Percentiles rank a stretch among this genome's conserved stretches.
Conservation (phyloP, 495 filamentous ascomycete genomes). For the Penicillium pulvis region DNA sequence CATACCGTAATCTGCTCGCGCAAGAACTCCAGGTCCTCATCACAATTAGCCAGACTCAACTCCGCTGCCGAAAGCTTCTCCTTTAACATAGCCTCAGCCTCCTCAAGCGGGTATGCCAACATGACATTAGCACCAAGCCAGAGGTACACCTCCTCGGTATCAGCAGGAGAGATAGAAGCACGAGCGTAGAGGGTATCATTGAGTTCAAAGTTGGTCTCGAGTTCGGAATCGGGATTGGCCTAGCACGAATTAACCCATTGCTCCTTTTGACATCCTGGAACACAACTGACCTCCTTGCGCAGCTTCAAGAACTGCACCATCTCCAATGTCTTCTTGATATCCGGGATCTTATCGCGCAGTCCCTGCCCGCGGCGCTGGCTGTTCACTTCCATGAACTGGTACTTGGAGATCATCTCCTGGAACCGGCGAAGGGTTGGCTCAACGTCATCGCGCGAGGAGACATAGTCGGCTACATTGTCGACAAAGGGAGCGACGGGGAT, state of each 20-base stretch:
- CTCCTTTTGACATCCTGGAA: not conserved
- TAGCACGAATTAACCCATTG: constrained; percentile 4
- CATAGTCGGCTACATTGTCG: constrained; percentile 94
- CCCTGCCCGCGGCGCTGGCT: constrained; percentile 79
- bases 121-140: constrained; percentile 99
- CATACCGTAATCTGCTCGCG: constrained; percentile 93
- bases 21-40: constrained; percentile 96
- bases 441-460: constrained; percentile 81
- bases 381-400: constrained; percentile 99
- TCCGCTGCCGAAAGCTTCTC: constrained; percentile 81
- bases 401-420: constrained; percentile 99
- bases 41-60: constrained; percentile 76
- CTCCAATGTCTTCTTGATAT: constrained; percentile 96
- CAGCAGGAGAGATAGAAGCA: constrained; percentile 73
- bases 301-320: constrained; percentile 81
- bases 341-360: constrained; percentile 91
- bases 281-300: constrained; percentile 30
- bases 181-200: constrained; percentile 96
- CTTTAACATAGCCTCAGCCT: constrained; percentile 77
- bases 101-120: constrained; percentile 87
- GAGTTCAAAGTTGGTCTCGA: constrained; percentile 92
- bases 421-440: constrained; percentile 88
- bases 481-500: constrained; percentile 96
- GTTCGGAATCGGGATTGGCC: constrained; percentile 32
- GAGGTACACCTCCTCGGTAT: constrained; percentile 92